Percentiles rank a stretch among this genome's conserved stretches.
Conservation (phyloP, 2,329 filamentous ascomycete genomes). For the Periconia sp. region DNA sequence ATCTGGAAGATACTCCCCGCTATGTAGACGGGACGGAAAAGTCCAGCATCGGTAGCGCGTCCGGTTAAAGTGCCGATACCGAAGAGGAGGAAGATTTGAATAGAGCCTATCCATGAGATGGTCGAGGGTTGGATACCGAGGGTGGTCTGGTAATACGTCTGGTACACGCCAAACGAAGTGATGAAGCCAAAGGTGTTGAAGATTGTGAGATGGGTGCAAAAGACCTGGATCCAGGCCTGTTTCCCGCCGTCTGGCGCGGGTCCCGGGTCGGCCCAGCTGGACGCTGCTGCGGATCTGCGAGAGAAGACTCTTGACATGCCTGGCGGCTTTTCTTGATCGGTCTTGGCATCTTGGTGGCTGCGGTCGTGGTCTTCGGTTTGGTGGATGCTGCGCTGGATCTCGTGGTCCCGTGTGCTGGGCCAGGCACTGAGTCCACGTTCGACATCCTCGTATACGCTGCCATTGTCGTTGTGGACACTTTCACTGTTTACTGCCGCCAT, state of each 20-base stretch:
- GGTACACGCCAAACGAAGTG: slow-evolving; percentile 59
- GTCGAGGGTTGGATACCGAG: slow-evolving; percentile 40
- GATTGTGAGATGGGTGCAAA: slow-evolving; percentile 54
- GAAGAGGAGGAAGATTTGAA: slow-evolving; percentile 37
- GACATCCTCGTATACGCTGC: slow-evolving; percentile 1
- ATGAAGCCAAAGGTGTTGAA: slow-evolving; percentile 60
- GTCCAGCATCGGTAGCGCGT: slow-evolving; percentile 32
- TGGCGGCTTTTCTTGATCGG: background rate
- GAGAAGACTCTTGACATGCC: slow-evolving; percentile 20
- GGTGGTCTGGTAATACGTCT: slow-evolving; percentile 53
- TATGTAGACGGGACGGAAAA: slow-evolving; percentile 30
- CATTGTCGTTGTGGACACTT: background rate
- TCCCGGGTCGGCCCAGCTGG: slow-evolving; percentile 24
- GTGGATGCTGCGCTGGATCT: slow-evolving; percentile 13
- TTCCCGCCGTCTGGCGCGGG: slow-evolving; percentile 52
- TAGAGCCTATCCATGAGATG: slow-evolving; percentile 36
- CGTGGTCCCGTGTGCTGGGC: slow-evolving; percentile 18
- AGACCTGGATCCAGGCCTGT: slow-evolving; percentile 57
- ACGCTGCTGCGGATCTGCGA: slow-evolving; percentile 22
- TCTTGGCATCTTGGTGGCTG: slow-evolving; percentile 1
- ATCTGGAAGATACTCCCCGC: slow-evolving; percentile 36
- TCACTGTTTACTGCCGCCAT: background rate
- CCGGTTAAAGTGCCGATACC: slow-evolving; percentile 33
- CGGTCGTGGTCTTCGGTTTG: slow-evolving; percentile 4
- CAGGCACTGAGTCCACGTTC: slow-evolving; percentile 10